These are phyloP conservation scores for Monilinia polystroma DNA, from an alignment of 2,329 filamentous ascomycete species.

Conservation along the genomic window DNA sequence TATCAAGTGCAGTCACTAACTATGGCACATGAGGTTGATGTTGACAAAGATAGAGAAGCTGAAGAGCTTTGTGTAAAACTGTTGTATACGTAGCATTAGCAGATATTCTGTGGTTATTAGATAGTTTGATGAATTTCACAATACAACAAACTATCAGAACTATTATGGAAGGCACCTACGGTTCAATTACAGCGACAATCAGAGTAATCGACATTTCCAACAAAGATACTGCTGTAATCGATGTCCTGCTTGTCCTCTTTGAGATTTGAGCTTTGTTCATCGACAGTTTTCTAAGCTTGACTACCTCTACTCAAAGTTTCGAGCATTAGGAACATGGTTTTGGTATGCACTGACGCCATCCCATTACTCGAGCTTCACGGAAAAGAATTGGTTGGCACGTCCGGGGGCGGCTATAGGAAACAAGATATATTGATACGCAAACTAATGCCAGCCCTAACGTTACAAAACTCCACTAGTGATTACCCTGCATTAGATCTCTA, in stretches of 20 bases:
- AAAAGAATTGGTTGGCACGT: neutral
- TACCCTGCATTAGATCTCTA: neutral
- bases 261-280: constrained; percentile 78
- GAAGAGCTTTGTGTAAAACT: no score
- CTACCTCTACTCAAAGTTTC: constrained; percentile 55
- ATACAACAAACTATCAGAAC: no score
- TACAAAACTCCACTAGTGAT: neutral
- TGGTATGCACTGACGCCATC: neutral
- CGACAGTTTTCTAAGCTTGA: constrained; percentile 79
- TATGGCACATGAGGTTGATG: no score
- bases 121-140: neutral
- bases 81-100: no score
- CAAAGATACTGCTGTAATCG: constrained; percentile 87
- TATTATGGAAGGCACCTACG: neutral
- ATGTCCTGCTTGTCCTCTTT: constrained; percentile 94
- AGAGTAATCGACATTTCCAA: constrained; percentile 97
- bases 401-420: neutral
- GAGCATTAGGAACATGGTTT: neutral
- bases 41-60: no score
- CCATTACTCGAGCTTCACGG: neutral
- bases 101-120: neutral
- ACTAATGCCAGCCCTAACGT: neutral
- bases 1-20: no score
- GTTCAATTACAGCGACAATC: constrained; percentile 45
- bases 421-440: neutral